Percentiles rank a stretch among this genome's conserved stretches.
phyloP scores from a whole-genome alignment of 176 grass and related monocot species.

The Rhynchospora pubera region DNA sequence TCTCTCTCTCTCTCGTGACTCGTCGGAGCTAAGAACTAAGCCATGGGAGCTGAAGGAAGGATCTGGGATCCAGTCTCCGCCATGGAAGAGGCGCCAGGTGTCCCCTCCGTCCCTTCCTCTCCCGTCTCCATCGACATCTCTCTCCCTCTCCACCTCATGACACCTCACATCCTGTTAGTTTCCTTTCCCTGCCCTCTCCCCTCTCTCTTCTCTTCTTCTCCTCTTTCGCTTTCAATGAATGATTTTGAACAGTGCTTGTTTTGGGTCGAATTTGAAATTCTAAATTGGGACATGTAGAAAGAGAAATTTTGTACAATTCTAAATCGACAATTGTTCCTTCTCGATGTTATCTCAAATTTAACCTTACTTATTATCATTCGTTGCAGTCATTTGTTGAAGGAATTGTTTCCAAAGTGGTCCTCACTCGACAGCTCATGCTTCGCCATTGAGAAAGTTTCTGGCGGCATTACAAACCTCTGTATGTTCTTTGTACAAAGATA shows the following conservation, averaged over 20 bases:
- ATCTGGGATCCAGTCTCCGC: constrained; percentile 17
- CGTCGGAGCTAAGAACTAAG: too few species aligned
- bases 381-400: constrained; percentile 72
- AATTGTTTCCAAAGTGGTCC: constrained; percentile 46
- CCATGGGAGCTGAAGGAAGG: constrained; percentile 2
- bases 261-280: too few species aligned
- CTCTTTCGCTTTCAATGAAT: too few species aligned
- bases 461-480: constrained; percentile 94
- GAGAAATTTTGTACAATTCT: neutral
- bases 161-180: constrained; percentile 64
- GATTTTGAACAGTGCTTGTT: too few species aligned
- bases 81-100: constrained; percentile 25
- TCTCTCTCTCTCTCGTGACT: neutral
- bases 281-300: neutral
- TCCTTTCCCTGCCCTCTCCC: neutral
- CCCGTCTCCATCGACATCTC: constrained; percentile 50
- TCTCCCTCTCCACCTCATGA: constrained; percentile 61
- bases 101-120: constrained; percentile 42
- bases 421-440: constrained; percentile 61
- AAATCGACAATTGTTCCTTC: too few species aligned
- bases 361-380: constrained; percentile 20
- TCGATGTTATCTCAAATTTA: neutral
- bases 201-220: neutral
- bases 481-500: constrained; percentile 20
- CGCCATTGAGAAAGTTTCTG: constrained; percentile 67